Conservation (phyloP, 1,284 basidiomycete species). For the Ustilago nuda region DNA sequence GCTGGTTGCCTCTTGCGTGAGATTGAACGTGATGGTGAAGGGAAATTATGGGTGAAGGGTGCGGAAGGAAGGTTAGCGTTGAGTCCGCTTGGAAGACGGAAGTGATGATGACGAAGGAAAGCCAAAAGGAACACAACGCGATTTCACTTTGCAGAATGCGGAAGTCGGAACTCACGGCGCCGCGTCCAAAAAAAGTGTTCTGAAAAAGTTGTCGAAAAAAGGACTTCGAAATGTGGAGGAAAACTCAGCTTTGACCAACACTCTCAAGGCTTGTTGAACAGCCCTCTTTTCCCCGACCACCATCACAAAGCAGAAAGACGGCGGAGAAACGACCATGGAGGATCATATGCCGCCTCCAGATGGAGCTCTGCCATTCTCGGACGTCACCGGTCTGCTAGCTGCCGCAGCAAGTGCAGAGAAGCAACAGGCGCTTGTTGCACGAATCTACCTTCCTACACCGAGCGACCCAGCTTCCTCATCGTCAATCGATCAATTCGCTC, state of each 20-base stretch:
- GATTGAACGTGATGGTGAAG: background rate
- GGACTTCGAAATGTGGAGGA: constrained; percentile 27
- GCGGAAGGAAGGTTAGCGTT: background rate
- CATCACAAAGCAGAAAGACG: background rate
- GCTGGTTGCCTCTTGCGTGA: too few relatives aligned
- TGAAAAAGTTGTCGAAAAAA: constrained; percentile 12
- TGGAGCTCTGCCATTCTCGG: constrained; percentile 47
- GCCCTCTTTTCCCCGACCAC: constrained; percentile 2
- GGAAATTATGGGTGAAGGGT: background rate
- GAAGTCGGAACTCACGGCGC: constrained; percentile 14
- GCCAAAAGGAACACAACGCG: constrained; percentile 10
- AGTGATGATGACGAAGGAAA: constrained; percentile 6
- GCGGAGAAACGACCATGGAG: constrained; percentile 1
- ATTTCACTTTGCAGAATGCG: constrained; percentile 16
- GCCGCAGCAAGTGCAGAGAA: constrained; percentile 42
- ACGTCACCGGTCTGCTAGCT: constrained; percentile 31
- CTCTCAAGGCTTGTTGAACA: background rate
- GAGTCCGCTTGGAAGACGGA: background rate
- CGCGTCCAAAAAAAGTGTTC: background rate
- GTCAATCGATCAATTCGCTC: constrained; percentile 27
- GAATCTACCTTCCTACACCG: constrained; percentile 27
- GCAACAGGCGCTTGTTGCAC: constrained; percentile 42
- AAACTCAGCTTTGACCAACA: constrained; percentile 24
- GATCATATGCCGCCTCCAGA: constrained; percentile 3
- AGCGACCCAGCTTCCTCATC: constrained; percentile 8